Conservation (phyloP, 345 rosid species). For the Carallia pectinifolia region DNA sequence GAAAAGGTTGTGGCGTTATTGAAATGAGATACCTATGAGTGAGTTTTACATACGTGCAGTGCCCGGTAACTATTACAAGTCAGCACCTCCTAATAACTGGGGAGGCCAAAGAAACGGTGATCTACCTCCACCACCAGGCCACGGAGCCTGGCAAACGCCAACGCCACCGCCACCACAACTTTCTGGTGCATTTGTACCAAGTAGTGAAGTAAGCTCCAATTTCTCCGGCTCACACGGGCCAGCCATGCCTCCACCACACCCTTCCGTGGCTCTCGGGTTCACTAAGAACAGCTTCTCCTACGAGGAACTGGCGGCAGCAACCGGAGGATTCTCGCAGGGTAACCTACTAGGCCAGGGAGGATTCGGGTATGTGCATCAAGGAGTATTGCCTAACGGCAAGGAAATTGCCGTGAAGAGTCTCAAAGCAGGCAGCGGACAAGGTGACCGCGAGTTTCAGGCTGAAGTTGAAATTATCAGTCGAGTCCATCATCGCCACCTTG, state of each 20-base stretch:
- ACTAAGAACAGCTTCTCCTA: slow-evolving; percentile 60
- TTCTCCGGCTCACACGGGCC: slow-evolving; percentile 46
- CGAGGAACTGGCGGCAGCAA: slow-evolving; percentile 66
- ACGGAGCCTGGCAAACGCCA: slow-evolving; percentile 34
- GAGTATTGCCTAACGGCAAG: slow-evolving; percentile 67
- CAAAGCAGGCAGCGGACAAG: slow-evolving; percentile 75
- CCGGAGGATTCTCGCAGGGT: slow-evolving; percentile 54
- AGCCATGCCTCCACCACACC: slow-evolving; percentile 47
- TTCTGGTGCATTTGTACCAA: slow-evolving; percentile 12
- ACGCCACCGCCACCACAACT: slow-evolving; percentile 31
- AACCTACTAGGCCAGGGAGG: slow-evolving; percentile 83
- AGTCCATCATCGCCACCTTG: slow-evolving; percentile 89
- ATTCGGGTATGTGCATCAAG: slow-evolving; percentile 81
- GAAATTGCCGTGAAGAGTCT: slow-evolving; percentile 82
- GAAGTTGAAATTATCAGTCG: slow-evolving; percentile 90
- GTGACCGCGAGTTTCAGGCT: slow-evolving; percentile 72
- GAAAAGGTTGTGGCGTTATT: no score
- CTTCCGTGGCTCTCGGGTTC: slow-evolving; percentile 46
- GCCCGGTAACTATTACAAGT: neutral
- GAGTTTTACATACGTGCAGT: no score
- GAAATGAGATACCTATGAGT: no score
- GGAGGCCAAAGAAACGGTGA: slow-evolving; percentile 17
- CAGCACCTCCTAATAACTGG: slow-evolving; percentile 1
- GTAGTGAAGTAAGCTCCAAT: slow-evolving; percentile 44
- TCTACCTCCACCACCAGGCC: slow-evolving; percentile 40